Evolutionary conservation across 345 rosid genomes (phyloP).

Genomic region (Aurinia saxatilis): DNA sequence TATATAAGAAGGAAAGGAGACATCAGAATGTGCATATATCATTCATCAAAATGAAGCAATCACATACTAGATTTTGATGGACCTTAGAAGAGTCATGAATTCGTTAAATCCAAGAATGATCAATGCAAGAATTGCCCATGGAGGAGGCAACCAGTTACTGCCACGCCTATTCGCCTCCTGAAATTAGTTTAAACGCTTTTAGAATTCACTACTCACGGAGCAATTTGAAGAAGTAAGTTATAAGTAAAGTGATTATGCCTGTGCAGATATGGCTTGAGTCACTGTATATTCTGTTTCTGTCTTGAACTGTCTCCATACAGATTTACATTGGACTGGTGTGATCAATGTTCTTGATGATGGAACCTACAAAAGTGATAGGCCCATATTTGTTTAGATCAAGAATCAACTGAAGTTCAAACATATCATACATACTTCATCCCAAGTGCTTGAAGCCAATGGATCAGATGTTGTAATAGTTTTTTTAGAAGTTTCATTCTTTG

Average conservation of each 20-base stretch:
- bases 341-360: slow-evolving; percentile 69
- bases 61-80: not conserved
- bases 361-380: slow-evolving; percentile 37
- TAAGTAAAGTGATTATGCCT: slow-evolving; percentile 42
- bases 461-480: slow-evolving; percentile 46
- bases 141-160: slow-evolving; percentile 95
- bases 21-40: slow-evolving; percentile 1
- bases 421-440: slow-evolving; percentile 56
- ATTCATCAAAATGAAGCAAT: not conserved
- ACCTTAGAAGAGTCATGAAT: slow-evolving; percentile 97
- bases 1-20: not conserved
- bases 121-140: slow-evolving; percentile 93
- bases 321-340: slow-evolving; percentile 89
- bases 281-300: slow-evolving; percentile 87
- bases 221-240: not conserved
- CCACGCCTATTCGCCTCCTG: slow-evolving; percentile 91
- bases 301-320: slow-evolving; percentile 95
- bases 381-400: not conserved
- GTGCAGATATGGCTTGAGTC: slow-evolving; percentile 96
- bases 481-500: slow-evolving; percentile 32
- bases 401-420: not conserved
- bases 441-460: slow-evolving; percentile 83
- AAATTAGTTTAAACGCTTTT: slow-evolving; percentile 11
- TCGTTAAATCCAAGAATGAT: slow-evolving; percentile 86
- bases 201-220: not conserved